Percentiles rank a stretch among this genome's conserved stretches.
Conservation (phyloP, 176 grass and related monocot species). For the Juncus inflexus region DNA sequence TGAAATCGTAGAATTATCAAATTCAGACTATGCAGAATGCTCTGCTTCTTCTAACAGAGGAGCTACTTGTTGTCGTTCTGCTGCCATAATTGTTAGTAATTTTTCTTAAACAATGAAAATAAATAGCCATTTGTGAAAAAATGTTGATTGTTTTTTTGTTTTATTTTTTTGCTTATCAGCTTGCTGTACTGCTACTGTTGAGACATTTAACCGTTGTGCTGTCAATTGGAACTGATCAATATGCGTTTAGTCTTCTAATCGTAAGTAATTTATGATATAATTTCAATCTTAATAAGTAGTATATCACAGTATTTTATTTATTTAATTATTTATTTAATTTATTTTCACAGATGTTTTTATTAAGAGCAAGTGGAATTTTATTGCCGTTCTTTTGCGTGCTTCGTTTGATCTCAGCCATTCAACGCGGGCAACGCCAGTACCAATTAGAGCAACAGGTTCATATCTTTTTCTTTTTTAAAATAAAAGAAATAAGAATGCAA, state of each 20-base stretch:
- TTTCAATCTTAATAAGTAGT: neutral
- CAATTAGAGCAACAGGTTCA: constrained; percentile 27
- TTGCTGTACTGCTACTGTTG: constrained; percentile 50
- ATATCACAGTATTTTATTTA: neutral
- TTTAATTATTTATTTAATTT: neutral
- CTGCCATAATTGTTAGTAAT: constrained; percentile 44
- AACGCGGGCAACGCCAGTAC: constrained; percentile 47
- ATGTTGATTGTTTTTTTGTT: too few relatives aligned
- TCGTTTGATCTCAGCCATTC: constrained; percentile 52
- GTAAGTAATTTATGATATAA: constrained; percentile 31
- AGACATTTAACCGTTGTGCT: constrained; percentile 49
- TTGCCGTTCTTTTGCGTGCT: constrained; percentile 62
- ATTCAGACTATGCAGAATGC: constrained; percentile 31
- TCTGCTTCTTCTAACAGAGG: constrained; percentile 27
- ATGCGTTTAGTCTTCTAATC: constrained; percentile 48
- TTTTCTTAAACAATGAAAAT: neutral
- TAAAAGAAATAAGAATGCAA: neutral
- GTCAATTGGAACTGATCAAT: constrained; percentile 46
- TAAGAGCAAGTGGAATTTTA: constrained; percentile 62
- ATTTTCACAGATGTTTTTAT: constrained; percentile 41
- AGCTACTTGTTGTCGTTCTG: constrained; percentile 35
- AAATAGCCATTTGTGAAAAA: neutral
- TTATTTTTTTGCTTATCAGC: constrained; percentile 30
- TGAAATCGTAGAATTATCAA: neutral
- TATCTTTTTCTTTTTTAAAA: neutral